Evolutionary conservation across 768 basidiomycete genomes (phyloP), one percentile per base, ranked within the genome.

Genomic region (Scleroderma citrinum): DNA sequence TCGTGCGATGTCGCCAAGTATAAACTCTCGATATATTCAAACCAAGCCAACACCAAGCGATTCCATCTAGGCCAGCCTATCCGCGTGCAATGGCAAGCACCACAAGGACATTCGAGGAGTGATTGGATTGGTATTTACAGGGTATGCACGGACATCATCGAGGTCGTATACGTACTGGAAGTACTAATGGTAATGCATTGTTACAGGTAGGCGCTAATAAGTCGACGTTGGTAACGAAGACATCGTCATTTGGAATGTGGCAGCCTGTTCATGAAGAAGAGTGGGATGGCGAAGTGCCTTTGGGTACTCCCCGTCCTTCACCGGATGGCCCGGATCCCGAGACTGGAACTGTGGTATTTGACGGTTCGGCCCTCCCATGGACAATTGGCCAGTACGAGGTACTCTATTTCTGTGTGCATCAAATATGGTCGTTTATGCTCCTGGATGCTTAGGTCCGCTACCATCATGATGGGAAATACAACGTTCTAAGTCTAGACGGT

Each of bases 71-170:
- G 96, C 30, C 91, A 98, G 64, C 83, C 88, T 2, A 92, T 99
- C 57, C 75, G 67, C 2, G 76, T 99, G 40, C 77, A 78, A 41
- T 98, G 94, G 94, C 80, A 82, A 55, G 94, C 90, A 1, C 94
- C 95, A 1, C 68, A 72, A 31, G 77, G 81, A 47, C 95, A 97
- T 62, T 94, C 93, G 12, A 77, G 89, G 12, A 82, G 83, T 57
- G 96, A 99, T 64, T 98, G 96, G 96, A 87, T 99, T 59, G 96
- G 94, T 13, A 80, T 97, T 21, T 92, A 92, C 62, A 76, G 85
- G 63, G 89, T 89, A 57, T 35, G 72, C 23, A 42, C 23, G 26
- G 8, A 8, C 26, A 29, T 29, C 26, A 29, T 29, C 12, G 2
- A 7, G 24, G 2, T 34, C 34, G 14, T 10, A 29, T 21, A n/a